Percentiles rank a stretch among this genome's conserved stretches.
These are phyloP conservation scores for Alternaria postmessia DNA, from an alignment of 2,329 filamentous ascomycete genomes.

Conservation along the genomic window DNA sequence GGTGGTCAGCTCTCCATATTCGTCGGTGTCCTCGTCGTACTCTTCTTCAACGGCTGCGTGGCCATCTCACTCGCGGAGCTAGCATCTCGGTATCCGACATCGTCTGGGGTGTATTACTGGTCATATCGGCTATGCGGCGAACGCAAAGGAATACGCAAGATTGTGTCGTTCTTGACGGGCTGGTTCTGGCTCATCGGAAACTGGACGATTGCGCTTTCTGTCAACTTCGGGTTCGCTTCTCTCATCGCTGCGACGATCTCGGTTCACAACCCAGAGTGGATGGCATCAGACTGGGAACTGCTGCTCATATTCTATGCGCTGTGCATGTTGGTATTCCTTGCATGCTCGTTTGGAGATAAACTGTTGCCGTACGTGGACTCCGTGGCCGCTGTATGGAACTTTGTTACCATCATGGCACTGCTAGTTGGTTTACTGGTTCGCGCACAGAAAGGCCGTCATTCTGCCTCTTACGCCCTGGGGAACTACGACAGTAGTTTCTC, in stretches of 20 bases:
- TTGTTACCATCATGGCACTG: slow-evolving; percentile 18
- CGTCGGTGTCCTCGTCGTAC: neutral
- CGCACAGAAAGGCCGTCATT: neutral
- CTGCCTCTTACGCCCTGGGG: no score
- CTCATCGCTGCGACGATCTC: neutral
- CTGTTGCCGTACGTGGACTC: slow-evolving; percentile 69
- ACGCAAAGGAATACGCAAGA: slow-evolving; percentile 7
- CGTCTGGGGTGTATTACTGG: slow-evolving; percentile 20
- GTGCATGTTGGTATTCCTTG: no score
- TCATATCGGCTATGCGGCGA: slow-evolving; percentile 13
- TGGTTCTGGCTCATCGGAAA: slow-evolving; percentile 22
- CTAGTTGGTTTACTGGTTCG: neutral
- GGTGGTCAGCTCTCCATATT: neutral
- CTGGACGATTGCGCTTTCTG: slow-evolving; percentile 19
- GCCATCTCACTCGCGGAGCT: slow-evolving; percentile 18
- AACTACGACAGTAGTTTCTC: neutral
- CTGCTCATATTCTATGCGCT: no score
- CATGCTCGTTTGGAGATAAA: slow-evolving; percentile 64
- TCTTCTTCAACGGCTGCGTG: slow-evolving; percentile 6
- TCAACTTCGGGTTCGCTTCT: slow-evolving; percentile 15
- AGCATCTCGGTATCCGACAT: slow-evolving; percentile 18
- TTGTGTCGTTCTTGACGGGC: slow-evolving; percentile 13
- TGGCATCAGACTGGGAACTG: no score
- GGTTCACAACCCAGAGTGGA: neutral
- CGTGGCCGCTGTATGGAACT: slow-evolving; percentile 17